Percentiles rank a stretch among this genome's conserved stretches.
Conservation (phyloP, 306 rosid species). For the Pyrus bretschneideri region DNA sequence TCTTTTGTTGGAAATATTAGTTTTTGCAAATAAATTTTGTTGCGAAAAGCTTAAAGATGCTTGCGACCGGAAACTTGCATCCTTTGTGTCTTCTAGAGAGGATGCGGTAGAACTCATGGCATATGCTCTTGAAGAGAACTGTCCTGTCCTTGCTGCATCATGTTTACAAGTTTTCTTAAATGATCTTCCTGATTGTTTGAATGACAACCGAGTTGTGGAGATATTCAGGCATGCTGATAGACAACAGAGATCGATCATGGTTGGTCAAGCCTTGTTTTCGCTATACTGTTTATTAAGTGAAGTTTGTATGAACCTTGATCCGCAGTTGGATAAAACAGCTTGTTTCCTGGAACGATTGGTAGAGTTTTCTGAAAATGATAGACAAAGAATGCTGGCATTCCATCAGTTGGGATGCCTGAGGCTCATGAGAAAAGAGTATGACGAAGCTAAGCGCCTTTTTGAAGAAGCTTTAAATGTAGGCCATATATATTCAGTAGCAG, state of each 20-base stretch:
- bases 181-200: conserved; percentile 64
- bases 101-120: conserved; percentile 84
- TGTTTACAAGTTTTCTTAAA: conserved; percentile 74
- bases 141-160: conserved; percentile 63
- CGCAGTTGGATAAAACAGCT: conserved; percentile 59
- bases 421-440: conserved; percentile 70
- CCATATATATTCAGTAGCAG: conserved; percentile 71
- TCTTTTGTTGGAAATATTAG: conserved; percentile 73
- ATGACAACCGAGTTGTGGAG: conserved; percentile 53
- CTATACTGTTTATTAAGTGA: conserved; percentile 80
- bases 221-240: conserved; percentile 54
- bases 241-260: conserved; percentile 58
- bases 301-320: conserved; percentile 63
- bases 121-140: conserved; percentile 64
- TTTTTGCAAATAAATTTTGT: conserved; percentile 73
- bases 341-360: conserved; percentile 60
- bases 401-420: conserved; percentile 75
- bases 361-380: conserved; percentile 59
- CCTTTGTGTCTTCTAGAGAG: conserved; percentile 54
- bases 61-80: conserved; percentile 73
- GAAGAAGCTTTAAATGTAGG: conserved; percentile 72
- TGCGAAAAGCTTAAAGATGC: conserved; percentile 73
- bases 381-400: conserved; percentile 56
- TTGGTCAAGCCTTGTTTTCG: conserved; percentile 64
- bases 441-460: conserved; percentile 57